These are phyloP conservation scores for Licmophora abbreviata DNA, from an alignment of 108 stramenopile genomes.

Conservation along the genomic window DNA sequence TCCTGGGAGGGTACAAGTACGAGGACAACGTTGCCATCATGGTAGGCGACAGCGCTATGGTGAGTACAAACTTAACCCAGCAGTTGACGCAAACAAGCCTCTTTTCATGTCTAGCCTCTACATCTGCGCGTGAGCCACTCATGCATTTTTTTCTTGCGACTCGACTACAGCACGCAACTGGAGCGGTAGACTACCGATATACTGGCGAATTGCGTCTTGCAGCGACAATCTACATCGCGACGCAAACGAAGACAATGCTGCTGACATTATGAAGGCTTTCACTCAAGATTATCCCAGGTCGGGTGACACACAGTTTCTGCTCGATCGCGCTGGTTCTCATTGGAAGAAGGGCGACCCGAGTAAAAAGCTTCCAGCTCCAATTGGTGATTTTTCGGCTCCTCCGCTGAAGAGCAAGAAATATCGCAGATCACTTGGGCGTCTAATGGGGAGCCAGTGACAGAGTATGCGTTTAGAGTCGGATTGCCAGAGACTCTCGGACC, in stretches of 20 bases:
- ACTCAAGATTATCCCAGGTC: background rate
- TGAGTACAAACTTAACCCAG: no score
- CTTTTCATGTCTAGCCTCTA: no score
- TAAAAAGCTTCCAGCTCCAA: background rate
- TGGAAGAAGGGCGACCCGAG: background rate
- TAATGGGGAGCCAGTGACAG: background rate
- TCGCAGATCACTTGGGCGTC: background rate
- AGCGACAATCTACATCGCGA: no score
- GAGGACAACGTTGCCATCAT: conserved; percentile 32
- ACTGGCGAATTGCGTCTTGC: no score
- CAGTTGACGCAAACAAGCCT: no score
- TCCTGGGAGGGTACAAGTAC: conserved; percentile 63
- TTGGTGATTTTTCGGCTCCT: no score
- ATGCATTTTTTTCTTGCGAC: no score
- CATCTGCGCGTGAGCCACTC: no score
- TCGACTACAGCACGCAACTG: no score
- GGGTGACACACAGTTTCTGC: background rate
- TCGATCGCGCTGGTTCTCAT: conserved; percentile 3
- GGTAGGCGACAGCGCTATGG: conserved; percentile 48
- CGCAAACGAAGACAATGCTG: background rate
- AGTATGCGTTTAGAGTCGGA: background rate
- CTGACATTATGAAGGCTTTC: background rate
- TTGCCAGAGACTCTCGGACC: background rate
- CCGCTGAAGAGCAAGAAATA: no score
- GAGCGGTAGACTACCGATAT: no score